A percentile compares a stretch with the other conserved stretches of the same genome.
Conservation (phyloP, 306 rosid genomes). For the Sindora glabra region DNA sequence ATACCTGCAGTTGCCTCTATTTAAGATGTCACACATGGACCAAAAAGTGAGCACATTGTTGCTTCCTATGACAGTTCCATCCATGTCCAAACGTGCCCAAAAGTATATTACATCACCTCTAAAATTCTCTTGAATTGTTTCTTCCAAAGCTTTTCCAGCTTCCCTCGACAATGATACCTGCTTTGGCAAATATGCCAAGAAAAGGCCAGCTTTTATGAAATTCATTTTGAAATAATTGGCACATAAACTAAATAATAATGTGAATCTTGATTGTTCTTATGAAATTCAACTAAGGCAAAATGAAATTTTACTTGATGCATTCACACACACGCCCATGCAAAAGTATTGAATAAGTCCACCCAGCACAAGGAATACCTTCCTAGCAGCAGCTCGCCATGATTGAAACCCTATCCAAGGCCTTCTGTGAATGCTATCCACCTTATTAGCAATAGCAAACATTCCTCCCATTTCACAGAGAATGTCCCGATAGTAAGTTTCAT, state of each 20-base stretch:
- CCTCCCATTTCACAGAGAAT: conserved; percentile 93
- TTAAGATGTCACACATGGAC: conserved; percentile 88
- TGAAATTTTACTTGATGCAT: too few species aligned
- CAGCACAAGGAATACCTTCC: conserved; percentile 68
- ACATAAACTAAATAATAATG: conserved; percentile 5
- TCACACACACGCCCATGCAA: too few species aligned
- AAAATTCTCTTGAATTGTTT: conserved; percentile 45
- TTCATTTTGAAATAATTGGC: not conserved
- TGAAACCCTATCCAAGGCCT: conserved; percentile 99
- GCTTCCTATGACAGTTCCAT: conserved; percentile 34
- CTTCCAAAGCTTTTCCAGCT: conserved; percentile 72
- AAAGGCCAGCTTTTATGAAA: conserved; percentile 10
- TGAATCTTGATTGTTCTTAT: not conserved
- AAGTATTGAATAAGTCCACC: not conserved
- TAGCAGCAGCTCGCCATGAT: conserved; percentile 98
- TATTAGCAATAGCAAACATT: conserved; percentile 87
- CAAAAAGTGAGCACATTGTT: conserved; percentile 69
- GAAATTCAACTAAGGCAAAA: not conserved
- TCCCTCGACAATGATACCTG: conserved; percentile 63
- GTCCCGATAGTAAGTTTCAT: conserved; percentile 57
- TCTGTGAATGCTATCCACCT: conserved; percentile 69
- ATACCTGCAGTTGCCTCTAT: conserved; percentile 92
- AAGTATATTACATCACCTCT: conserved; percentile 79
- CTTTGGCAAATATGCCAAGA: conserved; percentile 17
- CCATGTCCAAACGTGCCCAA: conserved; percentile 71